Percentiles rank a stretch among this genome's conserved stretches.
phyloP scores from a whole-genome alignment of 108 stramenopile genomes.

The Nitzschia sp. region DNA sequence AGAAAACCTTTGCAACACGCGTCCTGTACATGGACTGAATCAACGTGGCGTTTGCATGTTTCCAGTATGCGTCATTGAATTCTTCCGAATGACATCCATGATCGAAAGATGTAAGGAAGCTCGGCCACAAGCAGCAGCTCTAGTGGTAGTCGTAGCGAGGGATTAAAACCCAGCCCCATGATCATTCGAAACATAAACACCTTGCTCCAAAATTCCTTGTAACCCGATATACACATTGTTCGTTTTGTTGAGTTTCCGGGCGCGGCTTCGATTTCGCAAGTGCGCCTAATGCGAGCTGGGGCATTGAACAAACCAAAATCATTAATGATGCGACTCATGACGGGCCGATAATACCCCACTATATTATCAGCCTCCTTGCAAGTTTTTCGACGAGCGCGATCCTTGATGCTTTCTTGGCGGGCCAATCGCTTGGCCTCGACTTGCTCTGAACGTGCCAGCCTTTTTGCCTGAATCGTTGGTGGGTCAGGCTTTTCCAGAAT shows the following conservation, averaged over 20 bases:
- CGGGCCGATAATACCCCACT: conserved; percentile 77
- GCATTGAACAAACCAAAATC: conserved; percentile 88
- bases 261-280: conserved; percentile 43
- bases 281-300: conserved; percentile 74
- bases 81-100: conserved; percentile 62
- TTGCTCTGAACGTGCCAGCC: too few relatives aligned
- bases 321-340: conserved; percentile 76
- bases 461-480: too few relatives aligned
- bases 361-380: conserved; percentile 65
- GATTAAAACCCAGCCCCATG: too few relatives aligned
- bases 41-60: conserved; percentile 2
- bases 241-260: conserved; percentile 13
- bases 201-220: conserved; percentile 74
- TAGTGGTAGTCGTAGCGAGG: neutral
- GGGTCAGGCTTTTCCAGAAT: neutral
- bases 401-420: conserved; percentile 12
- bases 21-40: conserved; percentile 11
- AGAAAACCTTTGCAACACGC: neutral
- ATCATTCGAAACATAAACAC: too few relatives aligned
- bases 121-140: conserved; percentile 38
- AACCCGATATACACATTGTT: conserved; percentile 81
- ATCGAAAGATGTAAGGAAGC: conserved; percentile 82
- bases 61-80: neutral
- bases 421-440: conserved; percentile 12
- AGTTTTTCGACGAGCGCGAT: conserved; percentile 36